Evolutionary conservation across 176 grass and related monocot genomes (phyloP), one percentile per base, ranked within the genome.

Genomic region (Dactylis glomerata): DNA sequence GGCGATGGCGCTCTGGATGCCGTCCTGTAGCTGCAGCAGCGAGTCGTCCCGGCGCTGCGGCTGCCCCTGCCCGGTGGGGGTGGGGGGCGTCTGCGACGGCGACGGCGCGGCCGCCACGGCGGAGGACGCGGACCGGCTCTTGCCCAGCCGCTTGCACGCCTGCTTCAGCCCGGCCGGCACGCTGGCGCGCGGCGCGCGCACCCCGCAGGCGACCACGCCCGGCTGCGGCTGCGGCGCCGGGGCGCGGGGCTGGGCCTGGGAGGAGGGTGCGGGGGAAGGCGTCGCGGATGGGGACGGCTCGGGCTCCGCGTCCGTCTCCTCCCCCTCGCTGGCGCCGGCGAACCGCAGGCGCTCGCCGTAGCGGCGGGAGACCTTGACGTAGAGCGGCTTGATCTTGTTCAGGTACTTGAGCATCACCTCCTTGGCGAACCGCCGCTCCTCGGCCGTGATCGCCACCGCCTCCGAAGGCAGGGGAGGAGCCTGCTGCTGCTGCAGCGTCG

Each of bases 1-100:
- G 1, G 95, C 90, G 58, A 97, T 97, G 88, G 95, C 95, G 86
- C 95, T 94, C 86, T 97, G 92, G 87, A 97, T 97, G 59, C 95
- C 92, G 85, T 97, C 95, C 81, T 97, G 90, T 67, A 89, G 55
- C 88, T 92, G 92, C 59, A 97, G 77, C 68, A 97, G 83, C 54
- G 95, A 97, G 74, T 97, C 95, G 75, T 97, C 95, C 17, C 90
- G 88, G 26, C 95, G 87, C 78, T 78, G 87, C 52, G 82, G 68
- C 27, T 51, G 77, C n/a, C 5, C 26, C 19, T 51, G 49, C 47
- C 2, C 22, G 20, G 59, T 17, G n/a, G 63, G 10, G 42, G 88
- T 58, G 0, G 83, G 20, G 1, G 80, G 1, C 37, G 71, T 33
- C 1, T 63, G 78, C 0, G 87, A 81, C 0, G 86, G 77, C 3